Evolutionary conservation across 1,139 yeast species (phyloP).

Genomic region (Saccharomycopsis crataegensis): DNA sequence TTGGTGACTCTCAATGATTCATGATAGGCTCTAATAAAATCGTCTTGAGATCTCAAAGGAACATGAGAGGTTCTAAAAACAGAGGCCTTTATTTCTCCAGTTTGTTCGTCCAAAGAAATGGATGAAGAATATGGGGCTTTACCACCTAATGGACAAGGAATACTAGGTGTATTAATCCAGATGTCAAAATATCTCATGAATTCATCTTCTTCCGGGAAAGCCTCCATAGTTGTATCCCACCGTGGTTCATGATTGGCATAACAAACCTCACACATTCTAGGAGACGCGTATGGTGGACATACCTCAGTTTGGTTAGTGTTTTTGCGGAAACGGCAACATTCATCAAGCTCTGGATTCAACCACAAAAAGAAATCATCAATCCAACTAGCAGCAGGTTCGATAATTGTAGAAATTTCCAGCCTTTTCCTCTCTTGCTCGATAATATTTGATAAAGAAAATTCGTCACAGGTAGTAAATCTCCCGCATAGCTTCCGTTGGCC

Average conservation of each 20-base stretch:
- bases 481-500: constrained; percentile 80
- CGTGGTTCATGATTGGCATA: constrained; percentile 46
- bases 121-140: constrained; percentile 80
- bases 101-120: constrained; percentile 37
- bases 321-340: constrained; percentile 72
- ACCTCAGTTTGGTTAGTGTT: constrained; percentile 37
- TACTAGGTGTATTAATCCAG: constrained; percentile 83
- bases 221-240: constrained; percentile 73
- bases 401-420: constrained; percentile 53
- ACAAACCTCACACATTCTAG: constrained; percentile 69
- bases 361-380: constrained; percentile 83
- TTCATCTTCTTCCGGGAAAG: constrained; percentile 63
- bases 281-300: constrained; percentile 64
- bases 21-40: constrained; percentile 73
- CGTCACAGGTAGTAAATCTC: constrained; percentile 74
- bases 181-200: constrained; percentile 67
- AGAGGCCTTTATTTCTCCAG: constrained; percentile 43
- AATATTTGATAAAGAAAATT: constrained; percentile 72
- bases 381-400: constrained; percentile 88
- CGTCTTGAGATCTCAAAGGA: constrained; percentile 75
- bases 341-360: constrained; percentile 79
- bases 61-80: constrained; percentile 74
- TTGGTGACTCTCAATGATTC: constrained; percentile 64
- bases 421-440: constrained; percentile 80
- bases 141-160: constrained; percentile 93